Percentiles rank a stretch among this genome's conserved stretches.
phyloP scores from a whole-genome alignment of 768 basidiomycete species.

The Mycena haematopus region DNA sequence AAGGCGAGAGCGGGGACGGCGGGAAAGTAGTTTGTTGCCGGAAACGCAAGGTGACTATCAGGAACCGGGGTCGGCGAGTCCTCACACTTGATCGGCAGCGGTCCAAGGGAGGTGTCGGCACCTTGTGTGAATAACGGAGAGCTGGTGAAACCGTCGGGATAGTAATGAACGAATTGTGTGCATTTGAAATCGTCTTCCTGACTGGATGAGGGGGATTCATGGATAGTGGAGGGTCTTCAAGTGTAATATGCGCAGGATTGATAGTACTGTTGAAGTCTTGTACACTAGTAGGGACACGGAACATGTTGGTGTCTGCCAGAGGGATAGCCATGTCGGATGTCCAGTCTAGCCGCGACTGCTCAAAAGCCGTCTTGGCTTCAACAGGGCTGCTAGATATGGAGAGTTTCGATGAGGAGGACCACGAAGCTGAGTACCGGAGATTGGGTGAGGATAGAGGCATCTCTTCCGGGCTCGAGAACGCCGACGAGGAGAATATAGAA shows the following conservation, averaged over 20 bases:
- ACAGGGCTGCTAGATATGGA: slow-evolving; percentile 5
- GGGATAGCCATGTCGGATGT: slow-evolving; percentile 1
- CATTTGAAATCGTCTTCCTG: slow-evolving; percentile 13
- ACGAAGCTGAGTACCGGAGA: slow-evolving; percentile 2
- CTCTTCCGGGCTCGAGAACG: slow-evolving; percentile 7
- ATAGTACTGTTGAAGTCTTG: neutral
- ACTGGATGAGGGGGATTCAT: neutral
- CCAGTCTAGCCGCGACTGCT: neutral
- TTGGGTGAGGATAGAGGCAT: slow-evolving; percentile 6
- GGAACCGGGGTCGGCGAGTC: neutral
- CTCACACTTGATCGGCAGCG: neutral
- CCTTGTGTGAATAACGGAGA: slow-evolving; percentile 1
- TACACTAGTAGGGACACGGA: neutral
- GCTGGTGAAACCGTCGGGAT: slow-evolving; percentile 4
- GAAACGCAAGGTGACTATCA: neutral
- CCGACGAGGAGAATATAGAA: slow-evolving; percentile 6
- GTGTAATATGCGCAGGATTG: slow-evolving; percentile 18
- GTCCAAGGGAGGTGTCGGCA: slow-evolving; percentile 1
- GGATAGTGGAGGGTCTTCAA: neutral
- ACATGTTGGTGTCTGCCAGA: slow-evolving; percentile 9
- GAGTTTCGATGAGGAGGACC: slow-evolving; percentile 8
- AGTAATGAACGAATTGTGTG: slow-evolving; percentile 3
- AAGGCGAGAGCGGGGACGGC: neutral
- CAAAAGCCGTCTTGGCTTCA: slow-evolving; percentile 4
- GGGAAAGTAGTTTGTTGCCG: neutral